Evolutionary conservation across 106 monocot species (phyloP).

Genomic region (Acanthochlamys bracteata): DNA sequence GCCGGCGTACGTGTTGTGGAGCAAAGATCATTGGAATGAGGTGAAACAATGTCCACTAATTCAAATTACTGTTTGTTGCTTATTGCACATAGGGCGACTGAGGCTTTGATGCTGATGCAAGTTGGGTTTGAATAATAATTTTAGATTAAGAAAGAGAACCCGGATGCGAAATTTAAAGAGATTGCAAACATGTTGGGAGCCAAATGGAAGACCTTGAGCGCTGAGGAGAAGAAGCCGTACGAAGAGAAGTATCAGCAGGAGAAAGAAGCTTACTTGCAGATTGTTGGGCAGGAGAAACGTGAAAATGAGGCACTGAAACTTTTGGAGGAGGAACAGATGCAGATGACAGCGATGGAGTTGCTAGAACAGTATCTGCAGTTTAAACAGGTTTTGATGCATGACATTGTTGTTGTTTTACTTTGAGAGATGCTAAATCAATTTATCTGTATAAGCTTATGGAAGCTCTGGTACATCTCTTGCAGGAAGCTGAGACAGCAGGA

Average conservation of each 20-base stretch:
- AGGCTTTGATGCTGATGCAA: no score
- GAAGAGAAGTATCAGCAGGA: slow-evolving; percentile 79
- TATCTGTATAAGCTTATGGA: background rate
- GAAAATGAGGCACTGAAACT: slow-evolving; percentile 89
- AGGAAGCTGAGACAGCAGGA: slow-evolving; percentile 44
- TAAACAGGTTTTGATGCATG: slow-evolving; percentile 30
- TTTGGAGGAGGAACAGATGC: slow-evolving; percentile 76
- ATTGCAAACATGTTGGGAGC: slow-evolving; percentile 53
- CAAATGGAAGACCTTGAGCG: slow-evolving; percentile 73
- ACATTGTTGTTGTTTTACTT: background rate
- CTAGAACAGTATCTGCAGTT: slow-evolving; percentile 83
- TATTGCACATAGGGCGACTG: no score
- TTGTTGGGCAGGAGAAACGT: slow-evolving; percentile 78
- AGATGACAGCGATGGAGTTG: slow-evolving; percentile 77
- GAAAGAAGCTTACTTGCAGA: slow-evolving; percentile 67
- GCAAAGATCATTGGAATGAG: slow-evolving; percentile 85
- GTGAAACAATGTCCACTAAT: background rate
- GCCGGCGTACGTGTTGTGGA: slow-evolving; percentile 61
- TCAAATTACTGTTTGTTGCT: no score
- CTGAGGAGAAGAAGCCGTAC: slow-evolving; percentile 71
- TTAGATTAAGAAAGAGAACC: slow-evolving; percentile 61
- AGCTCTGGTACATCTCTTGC: background rate
- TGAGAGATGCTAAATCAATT: background rate
- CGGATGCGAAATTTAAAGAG: slow-evolving; percentile 61
- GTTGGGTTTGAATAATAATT: background rate